These are phyloP conservation scores for Aspergillus kassunensis DNA, from an alignment of 495 filamentous ascomycete genomes.

Conservation along the genomic window DNA sequence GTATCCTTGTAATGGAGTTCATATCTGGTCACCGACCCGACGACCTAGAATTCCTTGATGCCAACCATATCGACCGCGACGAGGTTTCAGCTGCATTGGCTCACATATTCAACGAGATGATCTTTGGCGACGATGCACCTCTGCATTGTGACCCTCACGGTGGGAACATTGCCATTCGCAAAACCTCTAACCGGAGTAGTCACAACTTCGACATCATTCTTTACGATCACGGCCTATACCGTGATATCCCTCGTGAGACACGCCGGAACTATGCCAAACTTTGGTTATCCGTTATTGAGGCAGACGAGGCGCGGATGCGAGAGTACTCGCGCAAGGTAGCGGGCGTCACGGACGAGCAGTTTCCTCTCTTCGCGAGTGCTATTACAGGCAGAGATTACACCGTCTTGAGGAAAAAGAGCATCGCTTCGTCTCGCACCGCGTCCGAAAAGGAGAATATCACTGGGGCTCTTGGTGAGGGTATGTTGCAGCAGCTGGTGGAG, in stretches of 20 bases:
- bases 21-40: conserved; percentile 83
- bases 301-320: conserved; percentile 77
- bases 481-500: conserved; percentile 82
- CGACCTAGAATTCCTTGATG: conserved; percentile 81
- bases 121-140: conserved; percentile 85
- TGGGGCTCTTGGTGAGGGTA: conserved; percentile 76
- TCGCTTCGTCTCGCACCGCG: conserved; percentile 59
- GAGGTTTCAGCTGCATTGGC: conserved; percentile 93
- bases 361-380: conserved; percentile 90
- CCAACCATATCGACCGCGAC: conserved; percentile 83
- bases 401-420: conserved; percentile 57
- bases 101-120: conserved; percentile 99
- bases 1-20: conserved; percentile 95
- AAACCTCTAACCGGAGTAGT: conserved; percentile 53
- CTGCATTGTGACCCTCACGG: conserved; percentile 98
- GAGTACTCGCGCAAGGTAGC: conserved; percentile 86
- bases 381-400: conserved; percentile 93
- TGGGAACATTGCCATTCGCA: conserved; percentile 91
- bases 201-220: conserved; percentile 97
- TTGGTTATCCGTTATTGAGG: conserved; percentile 93
- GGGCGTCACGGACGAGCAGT: conserved; percentile 85
- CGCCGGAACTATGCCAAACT: conserved; percentile 91
- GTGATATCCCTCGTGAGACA: conserved; percentile 76
- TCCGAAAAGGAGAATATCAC: conserved; percentile 80
- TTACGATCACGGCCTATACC: conserved; percentile 97